Evolutionary conservation across 495 filamentous ascomycete species (phyloP).

Genomic region (Diplogelasinospora grovesii): DNA sequence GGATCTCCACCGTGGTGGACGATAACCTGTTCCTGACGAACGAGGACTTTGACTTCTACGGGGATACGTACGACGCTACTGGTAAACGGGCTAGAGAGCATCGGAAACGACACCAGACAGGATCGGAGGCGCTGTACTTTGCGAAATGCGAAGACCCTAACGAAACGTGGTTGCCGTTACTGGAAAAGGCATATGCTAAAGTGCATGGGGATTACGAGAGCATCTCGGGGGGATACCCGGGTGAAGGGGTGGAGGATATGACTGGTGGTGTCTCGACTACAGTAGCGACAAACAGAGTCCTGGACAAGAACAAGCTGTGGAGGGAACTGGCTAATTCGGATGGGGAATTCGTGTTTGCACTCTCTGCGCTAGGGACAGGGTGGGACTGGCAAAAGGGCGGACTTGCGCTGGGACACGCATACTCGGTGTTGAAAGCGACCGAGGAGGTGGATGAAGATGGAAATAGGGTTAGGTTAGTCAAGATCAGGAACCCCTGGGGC

Average conservation of each 20-base stretch:
- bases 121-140: constrained; percentile 65
- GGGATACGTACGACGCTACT: constrained; percentile 31
- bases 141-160: constrained; percentile 64
- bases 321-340: constrained; percentile 53
- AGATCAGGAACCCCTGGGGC: constrained; percentile 69
- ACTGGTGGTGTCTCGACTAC: constrained; percentile 63
- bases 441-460: constrained; percentile 56
- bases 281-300: constrained; percentile 49
- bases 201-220: constrained; percentile 54
- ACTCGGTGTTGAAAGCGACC: constrained; percentile 64
- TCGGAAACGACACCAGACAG: constrained; percentile 17
- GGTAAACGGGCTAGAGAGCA: constrained; percentile 20
- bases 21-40: constrained; percentile 21
- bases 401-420: constrained; percentile 62
- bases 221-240: constrained; percentile 68
- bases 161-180: constrained; percentile 74
- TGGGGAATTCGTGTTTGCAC: constrained; percentile 23
- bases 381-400: constrained; percentile 43
- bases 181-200: constrained; percentile 81
- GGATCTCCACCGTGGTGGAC: constrained; percentile 71
- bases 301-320: constrained; percentile 72
- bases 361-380: constrained; percentile 11
- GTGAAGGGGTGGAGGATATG: constrained; percentile 72
- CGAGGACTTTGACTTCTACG: constrained; percentile 24
- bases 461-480: constrained; percentile 44